Evolutionary conservation across 2,329 filamentous ascomycete genomes (phyloP).

Genomic region (Fusarium camptoceras): DNA sequence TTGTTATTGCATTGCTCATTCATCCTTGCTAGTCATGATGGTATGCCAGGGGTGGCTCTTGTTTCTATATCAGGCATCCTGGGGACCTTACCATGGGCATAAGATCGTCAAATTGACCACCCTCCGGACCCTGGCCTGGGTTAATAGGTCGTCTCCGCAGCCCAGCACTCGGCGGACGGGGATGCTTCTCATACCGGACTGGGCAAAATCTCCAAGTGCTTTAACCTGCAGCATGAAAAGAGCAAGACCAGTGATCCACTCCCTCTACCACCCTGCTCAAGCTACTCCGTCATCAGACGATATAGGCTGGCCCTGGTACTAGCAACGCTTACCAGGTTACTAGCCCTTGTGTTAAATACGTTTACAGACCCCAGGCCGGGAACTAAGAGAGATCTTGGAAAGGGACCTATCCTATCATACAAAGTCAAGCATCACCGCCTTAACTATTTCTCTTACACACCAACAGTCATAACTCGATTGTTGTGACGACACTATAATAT

Average conservation of each 20-base stretch:
- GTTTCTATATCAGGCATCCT: conserved; percentile 65
- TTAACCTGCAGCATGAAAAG: conserved; percentile 48
- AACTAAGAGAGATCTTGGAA: conserved; percentile 44
- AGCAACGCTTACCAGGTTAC: conserved; percentile 42
- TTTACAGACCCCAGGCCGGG: conserved; percentile 46
- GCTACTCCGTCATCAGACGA: conserved; percentile 49
- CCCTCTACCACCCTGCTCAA: conserved; percentile 45
- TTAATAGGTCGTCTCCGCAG: conserved; percentile 53
- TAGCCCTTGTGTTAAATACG: conserved; percentile 48
- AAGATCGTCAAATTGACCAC: conserved; percentile 71
- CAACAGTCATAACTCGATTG: conserved; percentile 16
- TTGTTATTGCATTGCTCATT: conserved; percentile 33
- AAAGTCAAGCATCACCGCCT: conserved; percentile 42
- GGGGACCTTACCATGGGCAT: conserved; percentile 60
- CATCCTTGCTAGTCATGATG: conserved; percentile 42
- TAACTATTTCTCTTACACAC: conserved; percentile 40
- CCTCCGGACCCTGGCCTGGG: conserved; percentile 55
- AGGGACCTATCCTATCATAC: conserved; percentile 45
- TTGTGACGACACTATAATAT: conserved; percentile 24
- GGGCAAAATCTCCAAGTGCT: conserved; percentile 47
- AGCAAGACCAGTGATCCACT: conserved; percentile 45
- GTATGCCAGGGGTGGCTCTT: conserved; percentile 49
- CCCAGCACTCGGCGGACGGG: conserved; percentile 42
- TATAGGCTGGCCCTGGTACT: conserved; percentile 45
- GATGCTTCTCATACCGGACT: conserved; percentile 43